Conservation (phyloP, 768 basidiomycete genomes). For the Leucocoprinus sp. region DNA sequence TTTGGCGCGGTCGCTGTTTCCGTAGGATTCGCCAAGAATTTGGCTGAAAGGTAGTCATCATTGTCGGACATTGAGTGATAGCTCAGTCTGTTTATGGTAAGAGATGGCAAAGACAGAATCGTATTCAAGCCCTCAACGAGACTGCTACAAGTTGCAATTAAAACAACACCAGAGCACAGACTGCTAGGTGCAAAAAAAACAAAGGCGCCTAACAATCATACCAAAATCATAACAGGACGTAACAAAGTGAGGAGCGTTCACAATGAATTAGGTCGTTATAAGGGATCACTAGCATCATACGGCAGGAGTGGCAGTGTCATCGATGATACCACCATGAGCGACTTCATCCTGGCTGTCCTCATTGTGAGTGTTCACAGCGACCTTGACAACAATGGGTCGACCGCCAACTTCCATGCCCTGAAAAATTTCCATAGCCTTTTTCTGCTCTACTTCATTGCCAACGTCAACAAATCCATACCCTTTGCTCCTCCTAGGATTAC, state of each 20-base stretch:
- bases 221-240: slow-evolving; percentile 16
- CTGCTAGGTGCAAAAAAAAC: slow-evolving; percentile 20
- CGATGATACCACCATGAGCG: slow-evolving; percentile 22
- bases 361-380: slow-evolving; percentile 81
- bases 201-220: slow-evolving; percentile 19
- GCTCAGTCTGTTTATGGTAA: not conserved
- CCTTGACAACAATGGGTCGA: slow-evolving; percentile 84
- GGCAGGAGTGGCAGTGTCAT: slow-evolving; percentile 18
- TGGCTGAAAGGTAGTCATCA: slow-evolving; percentile 86
- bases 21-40: slow-evolving; percentile 51
- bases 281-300: slow-evolving; percentile 24
- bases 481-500: slow-evolving; percentile 81
- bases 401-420: slow-evolving; percentile 86
- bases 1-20: slow-evolving; percentile 33
- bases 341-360: slow-evolving; percentile 43
- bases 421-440: slow-evolving; percentile 81
- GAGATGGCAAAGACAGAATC: slow-evolving; percentile 16
- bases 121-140: slow-evolving; percentile 21
- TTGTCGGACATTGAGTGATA: slow-evolving; percentile 55
- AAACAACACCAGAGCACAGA: slow-evolving; percentile 42
- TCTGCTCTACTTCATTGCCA: slow-evolving; percentile 79
- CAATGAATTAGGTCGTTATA: slow-evolving; percentile 14
- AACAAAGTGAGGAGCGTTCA: slow-evolving; percentile 15
- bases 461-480: slow-evolving; percentile 99
- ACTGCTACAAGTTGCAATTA: slow-evolving; percentile 21